phyloP scores from a whole-genome alignment of 768 basidiomycete genomes.

The Pisolithus sp. region DNA sequence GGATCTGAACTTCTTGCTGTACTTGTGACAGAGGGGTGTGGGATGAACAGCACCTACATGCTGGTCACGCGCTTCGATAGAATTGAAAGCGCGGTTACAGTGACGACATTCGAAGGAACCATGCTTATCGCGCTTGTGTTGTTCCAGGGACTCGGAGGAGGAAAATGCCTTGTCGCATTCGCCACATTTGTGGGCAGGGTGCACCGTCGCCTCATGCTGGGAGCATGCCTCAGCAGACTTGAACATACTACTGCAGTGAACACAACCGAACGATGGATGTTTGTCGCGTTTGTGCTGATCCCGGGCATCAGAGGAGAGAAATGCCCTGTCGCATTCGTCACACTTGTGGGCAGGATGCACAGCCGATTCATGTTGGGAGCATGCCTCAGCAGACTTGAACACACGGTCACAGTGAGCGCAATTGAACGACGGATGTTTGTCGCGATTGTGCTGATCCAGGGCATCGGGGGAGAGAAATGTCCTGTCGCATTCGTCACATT shows the following conservation, averaged over 20 bases:
- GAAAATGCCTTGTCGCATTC: conserved; percentile 2
- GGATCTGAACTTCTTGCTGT: neutral
- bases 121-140: conserved; percentile 1
- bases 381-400: conserved; percentile 6
- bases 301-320: neutral
- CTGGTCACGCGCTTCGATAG: conserved; percentile 1
- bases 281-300: neutral
- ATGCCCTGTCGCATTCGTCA: neutral
- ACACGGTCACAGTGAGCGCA: conserved; percentile 6
- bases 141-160: neutral
- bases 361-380: conserved; percentile 5
- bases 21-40: neutral
- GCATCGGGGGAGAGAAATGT: neutral
- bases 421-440: conserved; percentile 1
- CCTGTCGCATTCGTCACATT: neutral
- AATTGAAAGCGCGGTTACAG: conserved; percentile 10
- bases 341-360: conserved; percentile 6
- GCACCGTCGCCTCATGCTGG: neutral
- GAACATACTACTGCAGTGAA: conserved; percentile 7
- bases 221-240: neutral
- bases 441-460: conserved; percentile 3
- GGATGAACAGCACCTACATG: conserved; percentile 13
- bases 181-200: neutral
- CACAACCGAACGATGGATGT: conserved; percentile 6
- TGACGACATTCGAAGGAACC: conserved; percentile 11